Evolutionary conservation across 495 filamentous ascomycete genomes (phyloP).

Genomic region (Xylaria telfairii): DNA sequence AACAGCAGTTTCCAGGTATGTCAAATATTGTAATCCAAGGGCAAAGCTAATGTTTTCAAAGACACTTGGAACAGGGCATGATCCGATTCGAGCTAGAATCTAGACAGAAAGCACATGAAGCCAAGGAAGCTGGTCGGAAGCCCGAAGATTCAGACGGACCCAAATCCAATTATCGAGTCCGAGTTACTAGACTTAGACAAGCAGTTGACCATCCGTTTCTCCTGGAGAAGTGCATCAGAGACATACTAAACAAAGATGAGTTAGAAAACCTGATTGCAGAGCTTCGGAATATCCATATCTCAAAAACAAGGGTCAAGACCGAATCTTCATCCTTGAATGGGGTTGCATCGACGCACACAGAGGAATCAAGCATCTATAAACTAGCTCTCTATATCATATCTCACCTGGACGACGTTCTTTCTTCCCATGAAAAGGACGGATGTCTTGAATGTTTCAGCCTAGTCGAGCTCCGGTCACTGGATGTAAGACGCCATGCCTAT

Average conservation of each 20-base stretch:
- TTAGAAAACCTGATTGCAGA: background rate
- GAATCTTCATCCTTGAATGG: background rate
- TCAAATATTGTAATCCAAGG: background rate
- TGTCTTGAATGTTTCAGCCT: background rate
- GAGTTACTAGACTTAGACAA: constrained; percentile 26
- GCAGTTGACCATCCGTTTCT: constrained; percentile 32
- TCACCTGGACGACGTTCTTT: background rate
- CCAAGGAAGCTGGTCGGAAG: background rate
- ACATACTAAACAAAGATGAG: constrained; percentile 1
- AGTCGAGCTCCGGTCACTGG: background rate
- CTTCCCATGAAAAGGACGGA: background rate
- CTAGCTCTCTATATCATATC: background rate
- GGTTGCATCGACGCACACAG: background rate
- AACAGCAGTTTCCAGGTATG: background rate
- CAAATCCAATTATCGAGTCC: constrained; percentile 6
- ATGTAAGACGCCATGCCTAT: background rate
- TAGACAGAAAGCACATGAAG: background rate
- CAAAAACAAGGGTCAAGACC: background rate
- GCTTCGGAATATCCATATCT: background rate
- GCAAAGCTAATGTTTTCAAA: background rate
- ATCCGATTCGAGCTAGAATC: background rate
- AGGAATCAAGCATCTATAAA: background rate
- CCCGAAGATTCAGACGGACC: background rate
- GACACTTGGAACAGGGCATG: constrained; percentile 1
- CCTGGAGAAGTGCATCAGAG: constrained; percentile 18